Percentiles rank a stretch among this genome's conserved stretches.
Conservation (phyloP, 441 rosid species). For the Pelargonium fulgidum region DNA sequence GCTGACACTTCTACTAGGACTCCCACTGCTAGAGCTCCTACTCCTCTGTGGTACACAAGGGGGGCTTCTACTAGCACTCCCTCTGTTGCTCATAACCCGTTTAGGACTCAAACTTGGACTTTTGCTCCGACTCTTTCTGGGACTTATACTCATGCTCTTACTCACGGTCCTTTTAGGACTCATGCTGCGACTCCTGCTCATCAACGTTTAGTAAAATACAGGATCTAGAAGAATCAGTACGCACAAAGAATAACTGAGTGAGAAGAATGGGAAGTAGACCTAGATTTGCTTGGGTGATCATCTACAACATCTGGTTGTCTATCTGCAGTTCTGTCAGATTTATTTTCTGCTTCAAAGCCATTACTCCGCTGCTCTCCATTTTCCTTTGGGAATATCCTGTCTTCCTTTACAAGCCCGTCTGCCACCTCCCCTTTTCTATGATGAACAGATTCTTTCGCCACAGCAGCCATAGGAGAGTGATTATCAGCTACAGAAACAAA, state of each 20-base stretch:
- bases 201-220: constrained; percentile 43
- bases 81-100: constrained; percentile 44
- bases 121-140: constrained; percentile 52
- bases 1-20: constrained; percentile 44
- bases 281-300: constrained; percentile 79
- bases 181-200: constrained; percentile 85
- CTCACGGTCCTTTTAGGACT: constrained; percentile 70
- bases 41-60: constrained; percentile 21
- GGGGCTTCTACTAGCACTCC: constrained; percentile 38
- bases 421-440: constrained; percentile 39
- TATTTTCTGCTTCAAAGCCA: constrained; percentile 38
- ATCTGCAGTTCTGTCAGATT: constrained; percentile 51
- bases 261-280: constrained; percentile 53
- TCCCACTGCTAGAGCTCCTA: constrained; percentile 41
- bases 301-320: constrained; percentile 77
- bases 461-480: constrained; percentile 32
- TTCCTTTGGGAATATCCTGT: constrained; percentile 41
- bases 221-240: constrained; percentile 37
- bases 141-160: constrained; percentile 80
- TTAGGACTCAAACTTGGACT: constrained; percentile 59
- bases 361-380: constrained; percentile 51
- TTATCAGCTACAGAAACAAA: constrained; percentile 26
- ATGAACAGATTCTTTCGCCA: constrained; percentile 41
- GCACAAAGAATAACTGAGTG: constrained; percentile 38
- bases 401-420: constrained; percentile 42